Base-by-base conservation (phyloP, 106 monocot genomes). In the Phalaenopsis aphrodite region DNA sequence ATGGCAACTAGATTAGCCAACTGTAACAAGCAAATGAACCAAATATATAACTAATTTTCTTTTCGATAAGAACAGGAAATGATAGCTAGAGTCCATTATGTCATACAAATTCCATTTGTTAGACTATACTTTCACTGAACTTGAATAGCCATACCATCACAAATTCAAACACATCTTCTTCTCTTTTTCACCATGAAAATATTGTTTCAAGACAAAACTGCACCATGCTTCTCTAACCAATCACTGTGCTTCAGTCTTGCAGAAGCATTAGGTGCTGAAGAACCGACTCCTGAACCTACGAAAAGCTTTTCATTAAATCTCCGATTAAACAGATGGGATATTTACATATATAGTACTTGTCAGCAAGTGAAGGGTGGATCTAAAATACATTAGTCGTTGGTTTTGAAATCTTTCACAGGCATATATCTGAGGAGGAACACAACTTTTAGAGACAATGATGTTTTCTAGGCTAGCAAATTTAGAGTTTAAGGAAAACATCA, bases 211-310 rank as follows among this genome's bases (percentile, higher is more conserved):
- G n/a, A n/a, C n/a, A n/a, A n/a, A n/a, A n/a, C n/a, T n/a, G n/a
- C n/a, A n/a, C n/a, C n/a, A n/a, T n/a, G 5, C 14, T 15, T 57
- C 14, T 57, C 30, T n/a, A 72, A 14, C 72, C 41, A 46, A 42
- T 75, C 45, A 75, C 19, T 3, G 43, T 46, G 79, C 41, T 7
- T 80, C 80, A 38, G 83, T 52, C 76, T 94, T 94, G n/a, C 81
- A 84, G 86, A 41, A 90, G 90, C 85, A 92, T 98, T 23, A 84
- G 47, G 38, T 85, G 79, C 80, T 94, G 97, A 42, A 87, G 85
- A 78, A 98, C 94, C 8, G 97, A 94, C 55, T 98, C 94, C 84
- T 90, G 86, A 19, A 98, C 94, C 97, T 97, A 87, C 61, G 39
- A 65, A 66, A 66, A 24, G 24, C 30, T 24, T 30, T 10, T 66